Evolutionary conservation across 192 early-diverging fungal species (phyloP), one percentile per base, ranked within the genome.

Genomic region (Umbelopsis sp.): DNA sequence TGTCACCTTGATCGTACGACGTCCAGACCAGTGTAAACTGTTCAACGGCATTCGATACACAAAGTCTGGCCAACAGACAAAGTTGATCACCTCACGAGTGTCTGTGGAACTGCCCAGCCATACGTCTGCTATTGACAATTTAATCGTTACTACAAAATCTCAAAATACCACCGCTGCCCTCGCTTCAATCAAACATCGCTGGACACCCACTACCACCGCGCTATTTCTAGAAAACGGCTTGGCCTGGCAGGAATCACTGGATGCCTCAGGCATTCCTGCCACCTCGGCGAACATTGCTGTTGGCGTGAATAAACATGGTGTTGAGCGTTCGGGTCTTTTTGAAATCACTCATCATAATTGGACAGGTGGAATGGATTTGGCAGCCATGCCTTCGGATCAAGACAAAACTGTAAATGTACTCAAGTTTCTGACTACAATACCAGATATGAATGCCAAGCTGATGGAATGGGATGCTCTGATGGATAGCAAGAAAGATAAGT

Each of bases 161-260:
- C 85, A 90, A 41, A 80, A 91, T 52, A 82, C 83, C 2, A 54
- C 75, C 7, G 62, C 74, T 14, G 88, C 91, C 4, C 71, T 86
- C n/a, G 25, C 66, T 26, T 73, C 77, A 2, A 71, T 90, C 20
- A 70, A 62, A 43, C 51, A 56, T 21, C 81, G 88, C 4, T 71
- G 91, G 21, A 66, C 49, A 31, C 32, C 70, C 8, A 54, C 72
- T 31, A 82, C 84, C 2, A 84, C 81, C 0, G 80, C 90, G 2
- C 59, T 90, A 20, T 69, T 92, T 65, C 56, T 92, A 45, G 87
- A 89, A 51, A 92, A 92, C 50, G 91, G 89, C 22, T 85, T 89
- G 84, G 84, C 22, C 65, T 85, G n/a, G 77, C 79, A 88, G 51
- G 83, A 85, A n/a, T 71, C 90, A n/a, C 36, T 71, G 21, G 62